Base-by-base conservation (phyloP, 2,329 filamentous ascomycete species). In the Phyllosticta paracitricarpa region DNA sequence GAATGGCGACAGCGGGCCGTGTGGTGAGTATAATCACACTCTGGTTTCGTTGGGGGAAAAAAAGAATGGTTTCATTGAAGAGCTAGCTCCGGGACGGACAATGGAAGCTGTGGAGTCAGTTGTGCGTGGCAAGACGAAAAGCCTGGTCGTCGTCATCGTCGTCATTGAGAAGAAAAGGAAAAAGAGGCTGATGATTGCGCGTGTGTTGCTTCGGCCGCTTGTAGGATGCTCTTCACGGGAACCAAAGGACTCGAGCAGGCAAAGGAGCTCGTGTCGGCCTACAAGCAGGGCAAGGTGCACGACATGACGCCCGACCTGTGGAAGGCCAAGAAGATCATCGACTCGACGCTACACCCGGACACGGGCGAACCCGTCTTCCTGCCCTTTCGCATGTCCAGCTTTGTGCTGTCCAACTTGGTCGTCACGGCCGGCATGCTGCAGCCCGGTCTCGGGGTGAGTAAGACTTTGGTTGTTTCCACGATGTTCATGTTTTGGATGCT, bases 341-440 rank as follows among this genome's bases (percentile, higher is more conserved):
- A 99, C 76, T 93, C 94, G 64, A 99, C 94, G 14, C 78, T 99
- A 66, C 94, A 99, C 74, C 94, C 94, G 66, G 94, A 99, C 75
- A 97, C 92, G 19, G 94, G 94, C 66, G 81, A 92, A 73, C 88
- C 93, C 56, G 92, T 99, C 65, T 84, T 97, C 68, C 82, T 99
- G 19, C 94, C 94, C 22, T 97, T 97, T 74, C 89, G 94, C 73
- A 99, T 99, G 94, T 97, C 93, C 58, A 89, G 84, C 77, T 99
- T 94, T 73, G 91, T 96, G 60, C 77, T 97, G 61, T 92, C 92
- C 65, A 99, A 99, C 76, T 78, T 99, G 73, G 81, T 97, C 62
- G 93, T 97, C 64, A 99, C 94, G 54, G 93, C 87, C 6, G 94
- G 94, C 69, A 99, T 99, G 94, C 87, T 99, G 61, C 94, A 93